Percentiles rank a stretch among this genome's conserved stretches.
These are phyloP conservation scores for Farysia itapuensis DNA, from an alignment of 1,284 basidiomycete species.

Conservation along the genomic window DNA sequence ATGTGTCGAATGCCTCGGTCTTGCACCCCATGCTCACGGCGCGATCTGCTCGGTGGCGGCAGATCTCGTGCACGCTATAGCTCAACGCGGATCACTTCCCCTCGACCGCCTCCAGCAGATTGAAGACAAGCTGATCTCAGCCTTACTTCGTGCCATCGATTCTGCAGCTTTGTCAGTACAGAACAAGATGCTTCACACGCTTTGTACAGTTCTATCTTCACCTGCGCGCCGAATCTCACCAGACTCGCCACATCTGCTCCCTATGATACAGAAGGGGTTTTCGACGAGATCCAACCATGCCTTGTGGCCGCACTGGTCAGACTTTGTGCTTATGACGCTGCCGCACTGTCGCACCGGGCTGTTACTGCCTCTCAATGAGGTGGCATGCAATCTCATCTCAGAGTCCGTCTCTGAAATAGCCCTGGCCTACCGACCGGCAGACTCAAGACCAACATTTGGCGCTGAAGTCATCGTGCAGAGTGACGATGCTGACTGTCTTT, in stretches of 20 bases:
- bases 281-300: slow-evolving; percentile 71
- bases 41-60: slow-evolving; percentile 71
- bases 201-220: slow-evolving; percentile 70
- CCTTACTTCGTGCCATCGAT: slow-evolving; percentile 75
- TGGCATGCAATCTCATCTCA: slow-evolving; percentile 75
- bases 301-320: slow-evolving; percentile 90
- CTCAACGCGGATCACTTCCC: slow-evolving; percentile 77
- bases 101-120: slow-evolving; percentile 64
- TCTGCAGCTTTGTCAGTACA: slow-evolving; percentile 19
- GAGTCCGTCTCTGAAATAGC: slow-evolving; percentile 66
- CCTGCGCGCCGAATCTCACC: slow-evolving; percentile 1
- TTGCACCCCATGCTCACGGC: slow-evolving; percentile 6
- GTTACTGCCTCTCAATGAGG: slow-evolving; percentile 78
- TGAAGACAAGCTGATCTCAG: slow-evolving; percentile 71
- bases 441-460: slow-evolving; percentile 20
- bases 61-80: slow-evolving; percentile 78
- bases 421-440: slow-evolving; percentile 47
- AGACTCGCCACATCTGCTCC: slow-evolving; percentile 71
- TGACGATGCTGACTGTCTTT: slow-evolving; percentile 12
- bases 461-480: slow-evolving; percentile 23
- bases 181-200: slow-evolving; percentile 85
- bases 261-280: slow-evolving; percentile 75
- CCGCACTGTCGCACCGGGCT: slow-evolving; percentile 75
- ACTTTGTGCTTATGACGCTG: slow-evolving; percentile 88
- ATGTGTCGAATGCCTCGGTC: slow-evolving; percentile 19